A percentile compares a stretch with the other conserved stretches of the same genome.
Conservation (phyloP, 768 basidiomycete genomes). For the Lentinula sp. region DNA sequence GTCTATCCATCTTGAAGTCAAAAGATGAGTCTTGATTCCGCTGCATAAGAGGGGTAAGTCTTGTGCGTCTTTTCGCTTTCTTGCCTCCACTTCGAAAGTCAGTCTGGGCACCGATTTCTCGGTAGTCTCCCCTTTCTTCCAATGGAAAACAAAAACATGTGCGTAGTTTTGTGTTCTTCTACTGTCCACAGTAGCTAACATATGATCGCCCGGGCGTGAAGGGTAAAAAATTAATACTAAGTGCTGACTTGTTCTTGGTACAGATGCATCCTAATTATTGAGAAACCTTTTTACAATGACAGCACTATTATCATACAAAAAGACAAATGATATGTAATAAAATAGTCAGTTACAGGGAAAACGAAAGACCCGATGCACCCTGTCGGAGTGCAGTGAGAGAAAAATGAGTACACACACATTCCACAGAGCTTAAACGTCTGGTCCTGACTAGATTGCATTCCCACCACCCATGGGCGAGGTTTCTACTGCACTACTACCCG, state of each 20-base stretch:
- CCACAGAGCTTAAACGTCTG: background rate
- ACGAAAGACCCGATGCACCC: background rate
- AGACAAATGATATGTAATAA: background rate
- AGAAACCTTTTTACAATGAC: background rate
- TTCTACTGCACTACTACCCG: constrained; percentile 19
- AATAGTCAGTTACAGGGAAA: background rate
- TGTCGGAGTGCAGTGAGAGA: background rate
- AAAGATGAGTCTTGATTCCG: no score
- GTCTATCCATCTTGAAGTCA: no score
- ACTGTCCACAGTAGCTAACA: no score
- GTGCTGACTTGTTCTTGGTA: background rate
- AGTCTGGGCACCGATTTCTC: no score
- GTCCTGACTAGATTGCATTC: constrained; percentile 4
- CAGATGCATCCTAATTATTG: background rate
- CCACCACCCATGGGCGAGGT: constrained; percentile 13
- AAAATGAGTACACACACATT: background rate
- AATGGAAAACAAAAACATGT: no score
- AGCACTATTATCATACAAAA: background rate
- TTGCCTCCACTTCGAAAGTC: no score
- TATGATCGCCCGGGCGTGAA: no score
- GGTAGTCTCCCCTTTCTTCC: no score
- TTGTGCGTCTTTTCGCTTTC: no score
- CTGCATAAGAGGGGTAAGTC: no score
- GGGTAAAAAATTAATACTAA: no score
- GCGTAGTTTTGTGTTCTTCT: no score